phyloP scores from a whole-genome alignment of 345 rosid genomes.

The Microthlaspi erraticum region DNA sequence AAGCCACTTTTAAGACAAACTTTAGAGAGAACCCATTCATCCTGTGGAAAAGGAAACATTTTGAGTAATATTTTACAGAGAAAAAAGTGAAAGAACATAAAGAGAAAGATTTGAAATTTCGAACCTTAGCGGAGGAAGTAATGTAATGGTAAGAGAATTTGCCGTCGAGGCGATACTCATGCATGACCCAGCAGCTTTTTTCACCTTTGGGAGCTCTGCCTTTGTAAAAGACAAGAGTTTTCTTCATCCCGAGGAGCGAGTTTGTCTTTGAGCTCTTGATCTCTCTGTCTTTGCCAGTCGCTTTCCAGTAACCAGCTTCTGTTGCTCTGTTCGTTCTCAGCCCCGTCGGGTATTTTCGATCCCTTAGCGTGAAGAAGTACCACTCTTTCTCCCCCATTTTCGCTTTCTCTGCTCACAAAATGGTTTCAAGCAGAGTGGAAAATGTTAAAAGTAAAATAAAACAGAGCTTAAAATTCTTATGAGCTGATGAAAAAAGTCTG shows the following conservation, averaged over 20 bases:
- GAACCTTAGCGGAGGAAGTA: constrained; percentile 76
- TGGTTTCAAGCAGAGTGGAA: too few relatives aligned
- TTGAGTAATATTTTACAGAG: neutral
- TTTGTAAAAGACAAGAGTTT: constrained; percentile 84
- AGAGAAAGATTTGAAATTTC: neutral
- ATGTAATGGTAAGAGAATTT: constrained; percentile 84
- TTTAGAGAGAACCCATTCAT: constrained; percentile 94
- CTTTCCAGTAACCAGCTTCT: constrained; percentile 98
- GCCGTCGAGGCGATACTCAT: constrained; percentile 95
- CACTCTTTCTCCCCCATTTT: constrained; percentile 97
- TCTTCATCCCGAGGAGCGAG: constrained; percentile 91
- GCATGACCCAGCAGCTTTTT: constrained; percentile 97
- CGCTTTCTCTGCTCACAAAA: constrained; percentile 69
- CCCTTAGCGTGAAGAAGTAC: constrained; percentile 88
- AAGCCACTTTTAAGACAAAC: constrained; percentile 73
- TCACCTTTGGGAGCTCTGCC: constrained; percentile 97
- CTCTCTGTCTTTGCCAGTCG: constrained; percentile 94
- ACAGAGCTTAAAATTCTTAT: neutral
- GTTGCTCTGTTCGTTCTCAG: constrained; percentile 92
- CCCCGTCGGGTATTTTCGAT: constrained; percentile 95
- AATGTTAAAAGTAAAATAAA: too few relatives aligned
- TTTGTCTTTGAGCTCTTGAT: constrained; percentile 84
- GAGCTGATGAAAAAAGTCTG: neutral
- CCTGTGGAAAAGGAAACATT: constrained; percentile 48
- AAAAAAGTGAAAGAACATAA: neutral